A percentile compares a stretch with the other conserved stretches of the same genome.
Evolutionary conservation across 106 monocot genomes (phyloP).

Genomic region (Dendrobium nobile): DNA sequence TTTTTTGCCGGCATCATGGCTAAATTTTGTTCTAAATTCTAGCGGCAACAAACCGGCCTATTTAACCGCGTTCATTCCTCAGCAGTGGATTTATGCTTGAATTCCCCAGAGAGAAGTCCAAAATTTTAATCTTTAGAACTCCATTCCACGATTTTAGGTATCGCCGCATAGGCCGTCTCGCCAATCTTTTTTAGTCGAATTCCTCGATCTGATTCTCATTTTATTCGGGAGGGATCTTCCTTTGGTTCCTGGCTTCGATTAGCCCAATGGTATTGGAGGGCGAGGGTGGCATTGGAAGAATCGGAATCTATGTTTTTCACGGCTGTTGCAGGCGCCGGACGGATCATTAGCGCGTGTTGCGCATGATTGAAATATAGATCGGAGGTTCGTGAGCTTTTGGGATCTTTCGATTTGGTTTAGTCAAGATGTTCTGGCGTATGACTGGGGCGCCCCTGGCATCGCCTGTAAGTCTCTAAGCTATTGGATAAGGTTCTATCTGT

Average conservation of each 20-base stretch:
- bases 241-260: background rate
- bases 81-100: too few relatives aligned
- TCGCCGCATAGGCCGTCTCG: background rate
- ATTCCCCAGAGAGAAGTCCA: background rate
- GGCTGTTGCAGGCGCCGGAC: background rate
- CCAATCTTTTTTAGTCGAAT: too few relatives aligned
- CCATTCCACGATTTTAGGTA: background rate
- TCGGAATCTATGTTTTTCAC: background rate
- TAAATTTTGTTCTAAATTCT: too few relatives aligned
- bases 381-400: background rate
- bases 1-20: too few relatives aligned
- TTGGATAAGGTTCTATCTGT: background rate
- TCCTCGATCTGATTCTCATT: background rate
- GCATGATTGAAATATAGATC: background rate
- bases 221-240: background rate
- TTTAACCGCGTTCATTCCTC: background rate
- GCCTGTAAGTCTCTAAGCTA: background rate
- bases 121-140: background rate
- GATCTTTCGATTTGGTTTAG: constrained; percentile 1
- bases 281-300: background rate
- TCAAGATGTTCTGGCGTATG: constrained; percentile 4
- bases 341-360: background rate
- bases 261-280: background rate
- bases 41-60: background rate
- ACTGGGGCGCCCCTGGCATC: background rate